These are phyloP conservation scores for Macrolepiota dolichaula DNA, from an alignment of 768 basidiomycete genomes.

Conservation along the genomic window DNA sequence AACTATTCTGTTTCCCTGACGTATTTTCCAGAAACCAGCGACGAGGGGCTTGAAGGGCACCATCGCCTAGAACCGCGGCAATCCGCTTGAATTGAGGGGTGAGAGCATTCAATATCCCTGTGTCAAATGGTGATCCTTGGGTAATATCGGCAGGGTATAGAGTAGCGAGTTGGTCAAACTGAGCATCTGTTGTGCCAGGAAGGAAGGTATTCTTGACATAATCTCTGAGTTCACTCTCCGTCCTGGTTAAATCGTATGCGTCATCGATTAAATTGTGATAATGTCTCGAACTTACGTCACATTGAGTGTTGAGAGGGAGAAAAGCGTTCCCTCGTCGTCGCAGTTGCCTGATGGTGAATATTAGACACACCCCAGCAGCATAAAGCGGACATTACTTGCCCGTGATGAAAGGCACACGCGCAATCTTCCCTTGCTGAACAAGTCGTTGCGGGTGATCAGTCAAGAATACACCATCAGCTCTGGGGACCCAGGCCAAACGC, in stretches of 20 bases:
- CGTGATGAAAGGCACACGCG: slow-evolving; percentile 46
- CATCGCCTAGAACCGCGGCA: slow-evolving; percentile 48
- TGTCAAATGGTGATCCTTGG: slow-evolving; percentile 52
- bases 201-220: slow-evolving; percentile 29
- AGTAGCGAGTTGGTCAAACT: slow-evolving; percentile 25
- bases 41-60: slow-evolving; percentile 46
- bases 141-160: slow-evolving; percentile 37
- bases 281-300: slow-evolving; percentile 33
- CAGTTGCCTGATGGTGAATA: slow-evolving; percentile 35
- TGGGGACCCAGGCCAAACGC: slow-evolving; percentile 44
- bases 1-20: slow-evolving; percentile 33
- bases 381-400: slow-evolving; percentile 23
- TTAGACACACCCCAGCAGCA: neutral
- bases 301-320: slow-evolving; percentile 46
- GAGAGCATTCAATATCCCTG: slow-evolving; percentile 37
- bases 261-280: neutral
- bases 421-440: slow-evolving; percentile 39
- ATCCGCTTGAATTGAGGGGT: slow-evolving; percentile 47
- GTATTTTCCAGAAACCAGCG: slow-evolving; percentile 39
- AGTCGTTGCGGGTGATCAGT: slow-evolving; percentile 39
- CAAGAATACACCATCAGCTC: slow-evolving; percentile 48
- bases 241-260: slow-evolving; percentile 15
- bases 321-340: slow-evolving; percentile 61
- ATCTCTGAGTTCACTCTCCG: slow-evolving; percentile 17
- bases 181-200: slow-evolving; percentile 23